These are phyloP conservation scores for Periconia sp. DNA, from an alignment of 2,329 filamentous ascomycete genomes.

Conservation along the genomic window DNA sequence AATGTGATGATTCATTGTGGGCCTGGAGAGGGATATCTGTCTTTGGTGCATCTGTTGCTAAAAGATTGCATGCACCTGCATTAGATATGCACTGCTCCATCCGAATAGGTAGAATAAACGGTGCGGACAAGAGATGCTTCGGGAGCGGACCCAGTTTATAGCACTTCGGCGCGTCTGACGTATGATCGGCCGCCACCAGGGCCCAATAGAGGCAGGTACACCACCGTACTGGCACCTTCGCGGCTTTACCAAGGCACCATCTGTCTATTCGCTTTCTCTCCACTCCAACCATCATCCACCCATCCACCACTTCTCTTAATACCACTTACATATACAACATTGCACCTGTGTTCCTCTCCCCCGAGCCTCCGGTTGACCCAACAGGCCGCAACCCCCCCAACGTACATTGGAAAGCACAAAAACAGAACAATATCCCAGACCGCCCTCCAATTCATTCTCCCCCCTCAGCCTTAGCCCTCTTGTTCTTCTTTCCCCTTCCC, in stretches of 20 bases:
- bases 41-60: too few species aligned
- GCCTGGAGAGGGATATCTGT: too few species aligned
- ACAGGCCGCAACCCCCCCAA: not conserved
- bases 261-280: not conserved
- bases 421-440: slow-evolving; percentile 1
- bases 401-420: not conserved
- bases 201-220: not conserved
- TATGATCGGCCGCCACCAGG: not conserved
- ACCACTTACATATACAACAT: too few species aligned
- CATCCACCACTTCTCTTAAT: not conserved
- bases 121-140: not conserved
- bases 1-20: not conserved
- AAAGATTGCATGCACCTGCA: too few species aligned
- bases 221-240: too few species aligned
- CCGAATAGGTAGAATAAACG: too few species aligned
- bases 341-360: not conserved
- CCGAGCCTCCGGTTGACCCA: not conserved
- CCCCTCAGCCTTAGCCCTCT: slow-evolving; percentile 2
- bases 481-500: slow-evolving; percentile 1
- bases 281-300: not conserved
- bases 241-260: not conserved
- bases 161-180: not conserved
- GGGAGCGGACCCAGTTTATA: not conserved
- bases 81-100: too few species aligned
- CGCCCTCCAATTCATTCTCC: slow-evolving; percentile 4